Base-by-base conservation (phyloP, 495 filamentous ascomycete genomes). In the Penicillium flavigenum region DNA sequence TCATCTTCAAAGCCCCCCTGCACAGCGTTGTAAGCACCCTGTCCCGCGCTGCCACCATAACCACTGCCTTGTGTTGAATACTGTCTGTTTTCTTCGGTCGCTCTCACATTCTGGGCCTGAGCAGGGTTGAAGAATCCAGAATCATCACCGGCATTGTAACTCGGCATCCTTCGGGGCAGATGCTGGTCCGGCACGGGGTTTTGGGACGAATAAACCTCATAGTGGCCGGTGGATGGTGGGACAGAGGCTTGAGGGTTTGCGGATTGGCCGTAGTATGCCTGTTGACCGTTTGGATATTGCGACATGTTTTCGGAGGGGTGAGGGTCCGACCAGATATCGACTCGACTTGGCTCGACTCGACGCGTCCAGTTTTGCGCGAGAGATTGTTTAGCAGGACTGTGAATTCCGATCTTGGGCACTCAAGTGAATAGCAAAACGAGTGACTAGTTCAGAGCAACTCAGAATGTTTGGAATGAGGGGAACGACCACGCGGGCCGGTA, bases 121-220 rank as follows among this genome's bases (percentile, higher is more conserved):
- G 63, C 41, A 11, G 64, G 42, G 38, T 78, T 77, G 63, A 82
- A 76, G 59, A 83, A 77, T 22, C 63, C 67, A 36, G 79, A 79
- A 69, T 96, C 89, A 69, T 95, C 89, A 59, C 88, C 91, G 63
- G 79, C 84, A 66, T 92, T 87, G 73, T 88, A 93, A 69, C 91
- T 93, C 50, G 84, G 78, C 65, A 79, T 79, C 51, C 85, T 84
- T 56, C 86, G 79, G 32, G 81, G 75, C 22, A 62, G 36, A 44
- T 72, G 69, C 32, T 67, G 59, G 55, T 65, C 64, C 52, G 67
- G 70, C 12, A 59, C 55, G 32, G 72, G 63, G 50, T 60, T 62
- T 26, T 64, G 66, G n/a, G 61, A 41, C 11, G 39, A 12, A 39
- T 66, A 65, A n/a, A 19, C 47, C 0, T 67, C 69, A 44, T 66